Conservation (phyloP, 2,329 filamentous ascomycete species). For the Talaromyces sp. region DNA sequence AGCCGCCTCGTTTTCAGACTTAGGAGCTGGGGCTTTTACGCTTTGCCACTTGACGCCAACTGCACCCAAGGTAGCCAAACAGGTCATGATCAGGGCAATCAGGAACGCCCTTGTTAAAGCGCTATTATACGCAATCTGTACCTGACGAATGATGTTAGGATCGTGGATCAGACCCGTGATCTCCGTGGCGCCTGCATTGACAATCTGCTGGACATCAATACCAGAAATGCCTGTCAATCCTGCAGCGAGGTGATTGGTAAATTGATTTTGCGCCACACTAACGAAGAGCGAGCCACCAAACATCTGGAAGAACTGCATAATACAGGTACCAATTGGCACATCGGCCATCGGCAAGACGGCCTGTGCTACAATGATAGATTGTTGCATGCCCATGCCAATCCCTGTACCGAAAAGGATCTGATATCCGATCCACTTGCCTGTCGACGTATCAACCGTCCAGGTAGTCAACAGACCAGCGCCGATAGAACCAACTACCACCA, state of each 20-base stretch:
- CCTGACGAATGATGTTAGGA: background rate
- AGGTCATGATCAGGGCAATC: background rate
- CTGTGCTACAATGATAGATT: conserved; percentile 27
- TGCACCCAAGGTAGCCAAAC: background rate
- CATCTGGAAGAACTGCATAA: conserved; percentile 36
- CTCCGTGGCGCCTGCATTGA: background rate
- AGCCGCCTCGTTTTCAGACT: background rate
- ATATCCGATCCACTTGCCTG: conserved; percentile 30
- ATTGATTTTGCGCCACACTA: conserved; percentile 31
- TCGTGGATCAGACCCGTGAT: background rate
- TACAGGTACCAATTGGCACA: conserved; percentile 33
- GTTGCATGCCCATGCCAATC: conserved; percentile 23
- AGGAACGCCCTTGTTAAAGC: background rate
- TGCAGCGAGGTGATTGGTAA: conserved; percentile 23
- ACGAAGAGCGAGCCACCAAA: conserved; percentile 38
- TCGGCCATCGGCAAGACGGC: conserved; percentile 20
- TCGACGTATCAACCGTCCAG: conserved; percentile 20
- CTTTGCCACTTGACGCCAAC: conserved; percentile 1
- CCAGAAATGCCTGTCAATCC: background rate
- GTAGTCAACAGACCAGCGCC: conserved; percentile 21
- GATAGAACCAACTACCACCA: conserved; percentile 14
- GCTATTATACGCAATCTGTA: background rate
- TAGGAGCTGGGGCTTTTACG: background rate
- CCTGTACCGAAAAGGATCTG: conserved; percentile 30
- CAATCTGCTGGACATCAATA: background rate